Percentiles rank a stretch among this genome's conserved stretches.
These are phyloP conservation scores for Cephaloascus fragrans DNA, from an alignment of 805 yeast genomes.

Conservation along the genomic window DNA sequence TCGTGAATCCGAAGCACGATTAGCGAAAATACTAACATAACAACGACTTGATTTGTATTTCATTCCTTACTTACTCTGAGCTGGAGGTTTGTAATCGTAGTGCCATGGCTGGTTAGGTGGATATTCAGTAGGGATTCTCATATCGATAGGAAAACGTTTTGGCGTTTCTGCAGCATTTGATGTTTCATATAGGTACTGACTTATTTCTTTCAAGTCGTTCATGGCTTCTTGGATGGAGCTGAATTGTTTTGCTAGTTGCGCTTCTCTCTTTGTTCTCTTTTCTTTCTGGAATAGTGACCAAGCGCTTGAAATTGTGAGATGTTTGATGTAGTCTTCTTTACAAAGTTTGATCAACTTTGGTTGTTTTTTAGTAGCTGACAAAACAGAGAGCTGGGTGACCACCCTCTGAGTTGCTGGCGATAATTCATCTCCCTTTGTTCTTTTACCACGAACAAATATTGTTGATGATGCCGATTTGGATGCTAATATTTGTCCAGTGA, in stretches of 20 bases:
- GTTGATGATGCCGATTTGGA: conserved; percentile 1
- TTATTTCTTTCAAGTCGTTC: conserved; percentile 47
- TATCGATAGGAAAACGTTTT: conserved; percentile 70
- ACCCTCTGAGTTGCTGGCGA: conserved; percentile 38
- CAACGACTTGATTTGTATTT: too few relatives aligned
- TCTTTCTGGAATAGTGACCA: conserved; percentile 57
- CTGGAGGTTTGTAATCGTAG: conserved; percentile 37
- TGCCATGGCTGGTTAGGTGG: conserved; percentile 84
- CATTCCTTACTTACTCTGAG: too few relatives aligned
- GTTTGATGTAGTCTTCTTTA: conserved; percentile 78
- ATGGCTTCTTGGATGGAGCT: conserved; percentile 60
- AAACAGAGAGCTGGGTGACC: conserved; percentile 57
- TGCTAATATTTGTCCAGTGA: neutral
- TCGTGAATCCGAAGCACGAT: too few relatives aligned
- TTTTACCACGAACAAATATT: conserved; percentile 22
- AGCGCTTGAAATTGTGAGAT: conserved; percentile 71
- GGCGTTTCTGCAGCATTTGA: conserved; percentile 51
- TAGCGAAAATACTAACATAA: too few relatives aligned
- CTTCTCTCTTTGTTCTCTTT: conserved; percentile 15
- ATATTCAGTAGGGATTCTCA: conserved; percentile 80
- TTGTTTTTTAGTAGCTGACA: conserved; percentile 81
- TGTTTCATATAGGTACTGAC: conserved; percentile 45
- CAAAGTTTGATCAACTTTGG: conserved; percentile 72
- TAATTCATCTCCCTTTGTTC: conserved; percentile 30
- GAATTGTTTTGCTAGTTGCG: conserved; percentile 48